Evolutionary conservation across 164 flowering plant species (phyloP).

Genomic region (Chimonanthus salicifolius): DNA sequence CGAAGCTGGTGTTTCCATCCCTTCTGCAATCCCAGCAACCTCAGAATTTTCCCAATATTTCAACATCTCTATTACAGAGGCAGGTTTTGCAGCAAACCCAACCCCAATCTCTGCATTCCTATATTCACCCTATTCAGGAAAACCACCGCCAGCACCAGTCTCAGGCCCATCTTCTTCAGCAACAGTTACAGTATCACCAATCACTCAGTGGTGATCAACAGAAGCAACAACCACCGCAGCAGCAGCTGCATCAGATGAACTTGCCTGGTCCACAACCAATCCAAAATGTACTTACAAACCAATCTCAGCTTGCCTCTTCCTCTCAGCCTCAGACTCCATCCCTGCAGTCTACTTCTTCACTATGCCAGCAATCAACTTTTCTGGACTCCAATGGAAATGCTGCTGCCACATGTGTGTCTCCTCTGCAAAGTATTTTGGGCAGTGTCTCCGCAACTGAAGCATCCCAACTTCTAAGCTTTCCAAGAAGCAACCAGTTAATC

Average conservation of each 20-base stretch:
- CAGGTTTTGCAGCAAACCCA: constrained; percentile 66
- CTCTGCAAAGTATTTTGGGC: constrained; percentile 62
- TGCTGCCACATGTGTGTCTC: constrained; percentile 42
- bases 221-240: constrained; percentile 23
- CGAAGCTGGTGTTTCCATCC: constrained; percentile 47
- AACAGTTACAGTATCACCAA: constrained; percentile 22
- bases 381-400: constrained; percentile 51
- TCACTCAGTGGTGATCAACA: constrained; percentile 23
- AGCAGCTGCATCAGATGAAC: constrained; percentile 36
- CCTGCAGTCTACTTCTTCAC: constrained; percentile 44
- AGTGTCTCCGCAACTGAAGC: constrained; percentile 63
- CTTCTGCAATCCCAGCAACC: constrained; percentile 66
- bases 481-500: constrained; percentile 34
- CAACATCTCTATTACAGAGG: constrained; percentile 46
- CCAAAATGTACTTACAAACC: constrained; percentile 33
- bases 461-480: constrained; percentile 48
- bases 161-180: constrained; percentile 36
- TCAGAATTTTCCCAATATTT: constrained; percentile 33
- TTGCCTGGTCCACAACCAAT: constrained; percentile 39
- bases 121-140: constrained; percentile 45
- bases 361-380: constrained; percentile 58
- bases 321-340: constrained; percentile 51
- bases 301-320: constrained; percentile 45
- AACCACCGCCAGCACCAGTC: constrained; percentile 32
- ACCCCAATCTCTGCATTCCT: constrained; percentile 36